phyloP scores from a whole-genome alignment of 768 basidiomycete genomes.

The Mycena pura region DNA sequence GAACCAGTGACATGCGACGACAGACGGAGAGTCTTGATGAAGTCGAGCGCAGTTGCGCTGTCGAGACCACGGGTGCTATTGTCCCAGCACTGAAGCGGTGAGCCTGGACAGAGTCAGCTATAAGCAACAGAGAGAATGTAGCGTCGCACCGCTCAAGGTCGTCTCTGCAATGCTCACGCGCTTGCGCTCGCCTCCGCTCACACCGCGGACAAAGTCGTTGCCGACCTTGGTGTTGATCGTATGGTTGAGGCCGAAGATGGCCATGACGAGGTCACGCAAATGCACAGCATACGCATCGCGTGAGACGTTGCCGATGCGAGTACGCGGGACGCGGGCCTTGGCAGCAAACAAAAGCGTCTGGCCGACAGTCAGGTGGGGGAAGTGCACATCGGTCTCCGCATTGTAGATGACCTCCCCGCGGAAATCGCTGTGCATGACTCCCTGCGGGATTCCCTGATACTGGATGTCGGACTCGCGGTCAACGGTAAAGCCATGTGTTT shows the following conservation, averaged over 20 bases:
- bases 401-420: constrained; percentile 54
- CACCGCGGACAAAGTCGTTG: constrained; percentile 62
- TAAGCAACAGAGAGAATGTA: not conserved
- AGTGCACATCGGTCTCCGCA: constrained; percentile 53
- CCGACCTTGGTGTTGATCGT: constrained; percentile 68
- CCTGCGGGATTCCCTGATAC: constrained; percentile 47
- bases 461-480: constrained; percentile 14
- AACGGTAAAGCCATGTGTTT: constrained; percentile 34
- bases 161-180: constrained; percentile 66
- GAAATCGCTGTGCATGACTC: constrained; percentile 53
- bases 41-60: constrained; percentile 49
- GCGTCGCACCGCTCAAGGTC: constrained; percentile 44
- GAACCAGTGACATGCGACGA: constrained; percentile 47
- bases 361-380: constrained; percentile 55
- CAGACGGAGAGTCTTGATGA: constrained; percentile 48
- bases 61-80: constrained; percentile 40
- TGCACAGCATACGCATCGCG: constrained; percentile 43
- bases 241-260: constrained; percentile 66
- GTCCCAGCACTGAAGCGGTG: constrained; percentile 58
- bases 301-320: constrained; percentile 40
- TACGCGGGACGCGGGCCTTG: constrained; percentile 52
- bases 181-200: constrained; percentile 64
- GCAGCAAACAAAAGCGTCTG: constrained; percentile 60
- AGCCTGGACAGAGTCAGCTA: not conserved
- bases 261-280: constrained; percentile 52